Evolutionary conservation across 805 yeast species (phyloP).

Genomic region (Kazachstania kunashirensis): DNA sequence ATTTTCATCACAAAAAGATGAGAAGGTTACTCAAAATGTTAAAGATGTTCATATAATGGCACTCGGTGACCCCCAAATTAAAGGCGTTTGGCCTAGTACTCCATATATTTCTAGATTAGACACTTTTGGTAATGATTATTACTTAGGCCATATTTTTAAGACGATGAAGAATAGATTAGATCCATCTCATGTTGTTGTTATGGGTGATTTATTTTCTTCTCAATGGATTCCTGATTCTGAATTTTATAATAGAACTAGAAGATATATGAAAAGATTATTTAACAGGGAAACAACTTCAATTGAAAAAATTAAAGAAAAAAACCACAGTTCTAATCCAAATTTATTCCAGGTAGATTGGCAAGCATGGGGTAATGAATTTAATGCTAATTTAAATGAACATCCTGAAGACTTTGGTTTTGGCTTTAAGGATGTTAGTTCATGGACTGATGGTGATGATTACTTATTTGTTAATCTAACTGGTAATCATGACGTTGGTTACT

Average conservation of each 20-base stretch:
- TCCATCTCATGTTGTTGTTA: constrained; percentile 77
- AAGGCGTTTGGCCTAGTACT: constrained; percentile 72
- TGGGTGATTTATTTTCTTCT: constrained; percentile 88
- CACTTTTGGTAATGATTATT: constrained; percentile 82
- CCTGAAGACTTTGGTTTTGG: constrained; percentile 35
- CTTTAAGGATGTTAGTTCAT: constrained; percentile 53
- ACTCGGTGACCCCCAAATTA: constrained; percentile 95
- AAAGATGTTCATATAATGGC: constrained; percentile 59
- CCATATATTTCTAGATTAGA: constrained; percentile 68
- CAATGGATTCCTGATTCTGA: constrained; percentile 93
- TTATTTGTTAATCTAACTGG: constrained; percentile 80
- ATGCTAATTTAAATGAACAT: constrained; percentile 3
- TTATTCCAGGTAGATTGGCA: constrained; percentile 22
- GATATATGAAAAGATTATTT: constrained; percentile 65
- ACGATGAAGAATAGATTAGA: constrained; percentile 51
- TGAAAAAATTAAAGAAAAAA: constrained; percentile 31
- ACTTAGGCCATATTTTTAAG: constrained; percentile 71
- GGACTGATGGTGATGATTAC: constrained; percentile 52
- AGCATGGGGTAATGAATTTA: constrained; percentile 20
- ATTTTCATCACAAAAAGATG: constrained; percentile 9
- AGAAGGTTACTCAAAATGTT: not conserved
- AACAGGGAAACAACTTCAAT: constrained; percentile 55
- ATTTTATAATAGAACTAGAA: constrained; percentile 65
- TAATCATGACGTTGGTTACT: constrained; percentile 92
- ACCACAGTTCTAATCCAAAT: constrained; percentile 19